phyloP scores from a whole-genome alignment of 306 rosid genomes.

The Sicyos edulis region DNA sequence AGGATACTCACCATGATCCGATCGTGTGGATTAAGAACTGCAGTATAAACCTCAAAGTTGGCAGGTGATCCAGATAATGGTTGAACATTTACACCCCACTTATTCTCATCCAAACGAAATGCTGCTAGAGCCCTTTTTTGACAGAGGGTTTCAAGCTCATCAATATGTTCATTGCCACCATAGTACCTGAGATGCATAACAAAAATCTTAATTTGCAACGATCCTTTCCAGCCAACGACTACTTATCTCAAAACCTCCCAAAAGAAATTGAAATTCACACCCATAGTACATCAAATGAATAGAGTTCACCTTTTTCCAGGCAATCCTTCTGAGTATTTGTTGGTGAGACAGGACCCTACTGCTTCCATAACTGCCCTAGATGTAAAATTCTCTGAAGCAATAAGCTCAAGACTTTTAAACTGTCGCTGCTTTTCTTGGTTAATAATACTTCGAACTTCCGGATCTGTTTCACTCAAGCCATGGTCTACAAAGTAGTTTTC shows the following conservation, averaged over 20 bases:
- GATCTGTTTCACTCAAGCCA: conserved; percentile 76
- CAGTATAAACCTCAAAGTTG: conserved; percentile 90
- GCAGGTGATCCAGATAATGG: conserved; percentile 97
- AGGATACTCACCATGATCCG: conserved; percentile 72
- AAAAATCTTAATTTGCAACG: background rate
- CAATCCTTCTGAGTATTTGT: conserved; percentile 90
- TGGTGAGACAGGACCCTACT: conserved; percentile 92
- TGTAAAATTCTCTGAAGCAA: conserved; percentile 94
- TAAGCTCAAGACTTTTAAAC: conserved; percentile 87
- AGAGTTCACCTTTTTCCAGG: conserved; percentile 80
- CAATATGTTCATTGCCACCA: conserved; percentile 92
- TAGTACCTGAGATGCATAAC: conserved; percentile 55
- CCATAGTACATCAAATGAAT: conserved; percentile 10
- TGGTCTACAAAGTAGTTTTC: conserved; percentile 53
- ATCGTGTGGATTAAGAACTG: conserved; percentile 86
- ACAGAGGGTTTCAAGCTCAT: conserved; percentile 80
- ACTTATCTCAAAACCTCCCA: background rate
- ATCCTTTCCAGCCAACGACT: background rate
- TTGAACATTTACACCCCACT: conserved; percentile 98
- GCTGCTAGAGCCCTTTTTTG: conserved; percentile 87
- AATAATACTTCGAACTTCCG: conserved; percentile 62
- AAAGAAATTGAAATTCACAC: background rate
- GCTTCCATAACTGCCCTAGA: conserved; percentile 98
- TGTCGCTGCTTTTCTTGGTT: conserved; percentile 73
- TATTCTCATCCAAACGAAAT: conserved; percentile 57